Evolutionary conservation across 139 green algal species (phyloP).

Genomic region (Chlorella sp.): DNA sequence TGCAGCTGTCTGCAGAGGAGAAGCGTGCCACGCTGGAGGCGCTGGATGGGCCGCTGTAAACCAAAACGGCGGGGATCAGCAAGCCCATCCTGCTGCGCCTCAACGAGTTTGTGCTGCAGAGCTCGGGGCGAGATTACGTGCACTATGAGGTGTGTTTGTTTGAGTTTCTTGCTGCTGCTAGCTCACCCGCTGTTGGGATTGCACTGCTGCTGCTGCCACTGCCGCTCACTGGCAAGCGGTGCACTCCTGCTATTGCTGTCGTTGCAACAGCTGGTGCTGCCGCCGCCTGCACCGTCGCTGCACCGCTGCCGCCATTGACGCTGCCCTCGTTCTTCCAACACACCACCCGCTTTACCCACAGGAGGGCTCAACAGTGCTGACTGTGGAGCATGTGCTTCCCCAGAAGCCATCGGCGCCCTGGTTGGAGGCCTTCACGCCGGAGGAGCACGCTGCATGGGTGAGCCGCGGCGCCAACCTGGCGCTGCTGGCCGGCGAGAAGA

Average conservation of each 20-base stretch:
- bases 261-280: not conserved
- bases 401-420: not conserved
- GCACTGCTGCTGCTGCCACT: not conserved
- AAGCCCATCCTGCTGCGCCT: not conserved
- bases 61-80: not conserved
- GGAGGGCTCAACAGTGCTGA: not conserved
- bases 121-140: not conserved
- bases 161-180: too few species aligned
- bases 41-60: not conserved
- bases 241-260: not conserved
- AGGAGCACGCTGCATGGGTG: not conserved
- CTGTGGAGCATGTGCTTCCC: not conserved
- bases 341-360: not conserved
- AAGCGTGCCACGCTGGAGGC: not conserved
- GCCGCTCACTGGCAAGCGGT: too few species aligned
- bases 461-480: not conserved
- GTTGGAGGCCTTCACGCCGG: not conserved
- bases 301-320: not conserved
- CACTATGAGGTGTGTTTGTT: not conserved
- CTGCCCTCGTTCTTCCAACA: not conserved
- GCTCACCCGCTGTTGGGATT: too few species aligned
- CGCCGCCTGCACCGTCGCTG: too few species aligned
- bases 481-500: not conserved
- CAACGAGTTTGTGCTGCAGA: not conserved
- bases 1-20: not conserved